Evolutionary conservation across 1,284 basidiomycete genomes (phyloP), one percentile per base, ranked within the genome.

Genomic region (Exobasidium cylindrosporum): DNA sequence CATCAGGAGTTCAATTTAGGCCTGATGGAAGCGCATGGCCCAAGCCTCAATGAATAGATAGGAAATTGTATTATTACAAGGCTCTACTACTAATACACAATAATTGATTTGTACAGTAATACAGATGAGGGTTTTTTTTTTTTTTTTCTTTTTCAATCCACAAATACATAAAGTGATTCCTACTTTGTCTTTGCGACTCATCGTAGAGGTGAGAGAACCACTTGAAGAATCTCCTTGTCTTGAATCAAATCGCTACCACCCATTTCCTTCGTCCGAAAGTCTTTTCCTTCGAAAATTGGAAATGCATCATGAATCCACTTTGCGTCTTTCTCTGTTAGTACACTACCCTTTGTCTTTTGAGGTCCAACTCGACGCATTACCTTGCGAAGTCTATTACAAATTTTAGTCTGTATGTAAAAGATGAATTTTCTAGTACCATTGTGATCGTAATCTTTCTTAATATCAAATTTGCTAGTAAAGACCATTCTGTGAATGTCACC

Each of bases 11-110:
- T 50, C 47, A 50, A 28, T 50, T 50, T 26, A 13, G 4, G 5
- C n/a, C 5, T 4, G 47, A 50, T 28, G 47, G 47, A 5, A 50
- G 47, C 47, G 47, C 47, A 21, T 50, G 47, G 47, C 47, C 47
- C 17, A 50, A 28, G 21, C 47, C n/a, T 13, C 26, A 24, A 24
- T 21, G 26, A 28, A 21, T 4, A 50, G 26, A 28, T 24, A 28
- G n/a, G 47, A 50, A 3, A 3, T 50, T 50, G 21, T 50, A 21
- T 13, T 6, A 4, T 24, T 4, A 3, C 26, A 50, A 24, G 5
- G 26, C 47, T 21, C 21, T 7, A 26, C 26, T 24, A 50, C 4
- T 24, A 50, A 50, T 50, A 3, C 14, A 24, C 21, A n/a, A 2
- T 50, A n/a, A n/a, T n/a, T n/a, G n/a, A 45, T 11, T 45, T 3